phyloP scores from a whole-genome alignment of 805 yeast genomes.

The Maudiozyma serrabonitensis region DNA sequence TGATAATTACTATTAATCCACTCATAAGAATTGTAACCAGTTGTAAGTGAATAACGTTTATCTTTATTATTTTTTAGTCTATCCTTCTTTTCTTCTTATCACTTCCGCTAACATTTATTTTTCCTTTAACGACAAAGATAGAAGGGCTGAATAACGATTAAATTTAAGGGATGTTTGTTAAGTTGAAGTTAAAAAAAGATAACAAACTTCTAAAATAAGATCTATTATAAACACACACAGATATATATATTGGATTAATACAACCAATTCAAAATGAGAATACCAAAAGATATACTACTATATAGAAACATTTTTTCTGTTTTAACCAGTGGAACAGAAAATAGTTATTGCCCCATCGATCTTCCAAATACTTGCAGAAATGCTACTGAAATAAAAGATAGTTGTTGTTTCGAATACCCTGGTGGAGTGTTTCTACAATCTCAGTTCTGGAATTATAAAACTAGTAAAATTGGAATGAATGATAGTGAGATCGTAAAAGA shows the following conservation, averaged over 20 bases:
- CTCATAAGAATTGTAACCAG: no score
- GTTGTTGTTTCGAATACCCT: slow-evolving; percentile 80
- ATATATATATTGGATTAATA: not conserved
- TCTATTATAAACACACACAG: not conserved
- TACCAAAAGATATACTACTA: not conserved
- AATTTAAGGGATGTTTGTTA: no score
- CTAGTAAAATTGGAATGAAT: slow-evolving; percentile 32
- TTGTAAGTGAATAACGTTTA: no score
- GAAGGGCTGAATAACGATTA: no score
- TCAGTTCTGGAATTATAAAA: slow-evolving; percentile 87
- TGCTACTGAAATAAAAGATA: slow-evolving; percentile 41
- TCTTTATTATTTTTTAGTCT: no score
- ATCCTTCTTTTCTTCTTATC: no score
- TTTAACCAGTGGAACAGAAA: not conserved
- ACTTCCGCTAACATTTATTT: no score
- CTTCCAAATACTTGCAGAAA: slow-evolving; percentile 55
- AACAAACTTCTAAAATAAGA: not conserved
- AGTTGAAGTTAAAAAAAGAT: not conserved
- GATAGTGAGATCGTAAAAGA: slow-evolving; percentile 20
- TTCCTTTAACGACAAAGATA: no score
- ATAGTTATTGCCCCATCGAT: slow-evolving; percentile 41
- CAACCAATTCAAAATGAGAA: not conserved
- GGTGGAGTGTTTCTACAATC: slow-evolving; percentile 79
- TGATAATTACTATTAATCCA: no score
- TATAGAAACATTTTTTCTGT: not conserved